Conservation (phyloP, 2,329 filamentous ascomycete genomes). For the Herpotrichia juniperi region DNA sequence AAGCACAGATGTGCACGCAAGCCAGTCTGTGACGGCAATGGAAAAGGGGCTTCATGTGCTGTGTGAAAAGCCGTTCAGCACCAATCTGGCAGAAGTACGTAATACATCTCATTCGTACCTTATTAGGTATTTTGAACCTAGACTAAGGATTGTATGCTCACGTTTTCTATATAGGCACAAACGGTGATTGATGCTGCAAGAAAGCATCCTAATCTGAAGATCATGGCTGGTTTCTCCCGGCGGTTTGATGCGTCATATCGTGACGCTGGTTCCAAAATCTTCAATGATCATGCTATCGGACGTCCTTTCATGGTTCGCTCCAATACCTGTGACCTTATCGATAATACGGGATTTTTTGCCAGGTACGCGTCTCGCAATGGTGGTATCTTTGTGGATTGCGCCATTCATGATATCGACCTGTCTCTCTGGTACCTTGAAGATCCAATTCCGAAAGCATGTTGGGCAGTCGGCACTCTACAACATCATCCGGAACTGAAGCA, state of each 20-base stretch:
- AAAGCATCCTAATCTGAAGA: neutral
- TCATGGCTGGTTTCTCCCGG: neutral
- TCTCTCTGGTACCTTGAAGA: neutral
- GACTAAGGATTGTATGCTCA: too few species aligned
- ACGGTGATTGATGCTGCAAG: neutral
- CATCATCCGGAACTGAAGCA: neutral
- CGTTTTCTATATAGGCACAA: neutral
- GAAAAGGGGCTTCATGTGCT: neutral
- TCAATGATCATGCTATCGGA: neutral
- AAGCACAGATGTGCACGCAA: constrained; percentile 1
- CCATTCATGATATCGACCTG: constrained; percentile 1
- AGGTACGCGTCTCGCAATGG: neutral
- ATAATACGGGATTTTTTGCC: neutral
- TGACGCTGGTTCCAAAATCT: neutral
- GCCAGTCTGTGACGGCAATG: neutral
- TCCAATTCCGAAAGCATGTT: neutral
- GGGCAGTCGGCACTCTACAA: neutral
- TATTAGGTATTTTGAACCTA: too few species aligned
- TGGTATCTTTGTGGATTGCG: neutral
- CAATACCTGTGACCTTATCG: neutral
- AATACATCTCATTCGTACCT: too few species aligned
- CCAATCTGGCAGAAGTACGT: too few species aligned
- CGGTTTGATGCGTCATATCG: neutral
- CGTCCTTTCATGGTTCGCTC: neutral
- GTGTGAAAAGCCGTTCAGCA: constrained; percentile 1